Percentiles rank a stretch among this genome's conserved stretches.
These are phyloP conservation scores for Jimgerdemannia lactiflua DNA, from an alignment of 192 early-diverging fungal species.

Conservation along the genomic window DNA sequence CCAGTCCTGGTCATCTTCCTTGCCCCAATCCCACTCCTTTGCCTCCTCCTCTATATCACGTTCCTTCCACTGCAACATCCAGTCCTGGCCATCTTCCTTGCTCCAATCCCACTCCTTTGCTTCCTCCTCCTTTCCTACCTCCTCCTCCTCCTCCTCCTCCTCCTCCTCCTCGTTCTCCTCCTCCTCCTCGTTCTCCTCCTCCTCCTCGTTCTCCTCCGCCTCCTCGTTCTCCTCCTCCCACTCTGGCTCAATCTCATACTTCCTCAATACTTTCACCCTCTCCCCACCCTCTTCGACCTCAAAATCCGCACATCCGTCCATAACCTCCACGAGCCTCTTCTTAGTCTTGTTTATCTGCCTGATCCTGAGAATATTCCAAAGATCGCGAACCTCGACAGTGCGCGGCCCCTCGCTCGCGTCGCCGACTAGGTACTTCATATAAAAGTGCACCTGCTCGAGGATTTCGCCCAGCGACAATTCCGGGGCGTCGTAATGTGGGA, in stretches of 20 bases:
- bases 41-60: not conserved
- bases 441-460: conserved; percentile 28
- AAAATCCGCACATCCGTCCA: too few species aligned
- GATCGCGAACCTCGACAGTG: conserved; percentile 6
- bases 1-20: not conserved
- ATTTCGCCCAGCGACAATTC: conserved; percentile 30
- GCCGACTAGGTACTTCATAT: conserved; percentile 14
- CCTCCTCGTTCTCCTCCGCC: conserved; percentile 1
- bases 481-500: conserved; percentile 45
- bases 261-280: conserved; percentile 13
- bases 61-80: not conserved
- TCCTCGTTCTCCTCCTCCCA: not conserved
- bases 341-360: conserved; percentile 50
- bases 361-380: conserved; percentile 45
- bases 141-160: not conserved
- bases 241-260: not conserved
- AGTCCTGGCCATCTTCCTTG: not conserved
- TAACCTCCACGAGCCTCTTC: conserved; percentile 11
- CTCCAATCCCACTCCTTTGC: not conserved
- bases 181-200: not conserved
- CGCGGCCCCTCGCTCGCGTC: not conserved
- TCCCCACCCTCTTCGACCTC: too few species aligned
- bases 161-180: not conserved
- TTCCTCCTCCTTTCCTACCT: not conserved
- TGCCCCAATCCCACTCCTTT: not conserved